Conservation (phyloP, 2,329 filamentous ascomycete species). For the Coniochaeta prunicola region DNA sequence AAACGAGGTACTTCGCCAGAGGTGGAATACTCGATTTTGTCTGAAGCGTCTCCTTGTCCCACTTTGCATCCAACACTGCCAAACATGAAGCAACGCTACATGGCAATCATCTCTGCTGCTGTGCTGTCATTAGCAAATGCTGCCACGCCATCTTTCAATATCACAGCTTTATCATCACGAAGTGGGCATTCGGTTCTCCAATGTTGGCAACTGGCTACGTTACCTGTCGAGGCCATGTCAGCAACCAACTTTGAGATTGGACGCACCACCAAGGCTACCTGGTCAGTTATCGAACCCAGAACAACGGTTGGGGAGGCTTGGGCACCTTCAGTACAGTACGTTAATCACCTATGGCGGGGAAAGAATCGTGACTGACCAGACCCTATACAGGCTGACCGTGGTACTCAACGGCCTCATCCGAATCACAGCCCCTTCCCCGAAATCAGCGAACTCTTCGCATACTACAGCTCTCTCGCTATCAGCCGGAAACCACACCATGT, state of each 20-base stretch:
- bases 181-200: slow-evolving; percentile 19
- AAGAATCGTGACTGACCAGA: background rate
- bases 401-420: slow-evolving; percentile 24
- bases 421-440: slow-evolving; percentile 19
- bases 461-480: background rate
- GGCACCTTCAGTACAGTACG: slow-evolving; percentile 23
- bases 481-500: background rate
- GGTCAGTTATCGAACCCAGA: slow-evolving; percentile 23
- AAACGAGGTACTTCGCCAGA: background rate
- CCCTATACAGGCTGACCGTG: slow-evolving; percentile 16
- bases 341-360: background rate
- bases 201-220: slow-evolving; percentile 19
- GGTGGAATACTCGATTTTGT: too few species aligned
- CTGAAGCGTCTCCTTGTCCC: background rate
- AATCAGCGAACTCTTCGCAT: slow-evolving; percentile 5
- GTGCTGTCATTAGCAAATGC: background rate
- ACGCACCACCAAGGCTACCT: slow-evolving; percentile 18
- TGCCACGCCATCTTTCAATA: background rate
- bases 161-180: slow-evolving; percentile 18
- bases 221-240: slow-evolving; percentile 18
- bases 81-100: background rate
- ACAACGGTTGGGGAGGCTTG: slow-evolving; percentile 23
- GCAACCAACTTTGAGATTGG: slow-evolving; percentile 22
- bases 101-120: background rate
- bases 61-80: background rate